Evolutionary conservation across 2,329 filamentous ascomycete species (phyloP), one percentile per base, ranked within the genome.

Genomic region (Penicillium sp.): DNA sequence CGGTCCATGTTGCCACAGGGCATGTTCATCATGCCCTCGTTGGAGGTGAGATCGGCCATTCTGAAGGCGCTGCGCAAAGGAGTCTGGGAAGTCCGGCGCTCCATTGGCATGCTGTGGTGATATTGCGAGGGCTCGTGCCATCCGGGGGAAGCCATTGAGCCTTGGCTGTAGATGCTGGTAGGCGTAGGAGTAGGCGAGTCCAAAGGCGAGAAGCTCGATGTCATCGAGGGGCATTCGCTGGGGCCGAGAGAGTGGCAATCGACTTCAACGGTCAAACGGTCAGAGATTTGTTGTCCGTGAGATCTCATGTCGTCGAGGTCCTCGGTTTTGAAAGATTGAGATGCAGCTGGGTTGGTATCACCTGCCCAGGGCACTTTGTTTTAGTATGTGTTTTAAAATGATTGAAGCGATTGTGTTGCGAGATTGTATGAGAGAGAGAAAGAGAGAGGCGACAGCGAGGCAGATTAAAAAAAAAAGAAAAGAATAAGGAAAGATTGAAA

Each of bases 211-310:
- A 73, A 75, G 53, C 70, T 72, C 13, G 71, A 72, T 41, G 64
- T 67, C 70, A 73, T 74, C 16, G 71, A 74, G 5, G 72, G 72
- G 54, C 72, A 75, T 50, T 72, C 72, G 62, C 67, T 74, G 21
- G 72, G 69, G 48, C 72, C 70, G 58, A 74, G 54, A 34, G 71
- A 72, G 32, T 65, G 68, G 56, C 71, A 73, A 43, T 74, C 72
- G 49, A 75, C 63, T 55, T 74, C 71, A 45, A 75, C 67, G 39
- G 69, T 71, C 18, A 75, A 63, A 50, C 70, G 66, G 60, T 73
- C 71, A 27, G 69, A 67, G 51, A 72, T 69, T 42, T 67, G 59
- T 43, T 64, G 71, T 55, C 65, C 63, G 56, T 74, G 71, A 39
- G 69, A 55, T 68, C 70, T 69, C 71, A 75, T 74, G 2, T 74